Base-by-base conservation (phyloP, 345 rosid species). In the Sisymbrium altissimum region DNA sequence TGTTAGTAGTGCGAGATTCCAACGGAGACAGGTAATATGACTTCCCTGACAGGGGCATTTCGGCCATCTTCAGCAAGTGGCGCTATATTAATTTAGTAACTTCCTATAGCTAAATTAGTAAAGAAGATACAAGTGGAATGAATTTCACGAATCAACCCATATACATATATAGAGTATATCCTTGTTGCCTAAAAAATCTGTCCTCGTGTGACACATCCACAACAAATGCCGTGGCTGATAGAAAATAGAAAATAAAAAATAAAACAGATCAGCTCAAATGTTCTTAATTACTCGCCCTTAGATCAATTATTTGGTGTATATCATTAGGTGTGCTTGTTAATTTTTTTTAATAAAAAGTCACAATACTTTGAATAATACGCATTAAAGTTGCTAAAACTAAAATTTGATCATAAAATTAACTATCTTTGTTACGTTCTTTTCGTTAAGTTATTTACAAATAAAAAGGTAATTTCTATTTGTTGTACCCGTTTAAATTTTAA, bases 21-120 rank as follows among this genome's bases (percentile, higher is more conserved):
- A 66, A 74, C 59, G 25, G 50, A 56, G 72, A 66, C 72, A 27
- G 66, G 78, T 57, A 66, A 65, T 74, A 74, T 74, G 72, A 74
- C 72, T 74, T 56, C 66, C 29, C 78, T 74, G 78, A 66, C 66
- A 74, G 1, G 60, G 78, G 52, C 5, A 46, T 46, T 66, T 66
- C 18, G 0, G 72, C 46, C 52, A 74, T 46, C 15, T 29, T 13
- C 2, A 30, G 25, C 77, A 73, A 73, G 64, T 73, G 71, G 77
- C 64, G n/a, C 39, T 53, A 39, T 60, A 38, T 49, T 50, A 8
- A 5, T 49, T 19, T 18, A 18, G 13, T 46, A 5, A 46, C 52
- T 59, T 40, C 61, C 33, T 41, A 13, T 25, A 10, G 7, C 29
- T n/a, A 43, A 11, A 44, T 25, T 59, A n/a, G n/a, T n/a, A 10